Conservation (phyloP, 2,329 filamentous ascomycete species). For the Hymenoscyphus occultus region DNA sequence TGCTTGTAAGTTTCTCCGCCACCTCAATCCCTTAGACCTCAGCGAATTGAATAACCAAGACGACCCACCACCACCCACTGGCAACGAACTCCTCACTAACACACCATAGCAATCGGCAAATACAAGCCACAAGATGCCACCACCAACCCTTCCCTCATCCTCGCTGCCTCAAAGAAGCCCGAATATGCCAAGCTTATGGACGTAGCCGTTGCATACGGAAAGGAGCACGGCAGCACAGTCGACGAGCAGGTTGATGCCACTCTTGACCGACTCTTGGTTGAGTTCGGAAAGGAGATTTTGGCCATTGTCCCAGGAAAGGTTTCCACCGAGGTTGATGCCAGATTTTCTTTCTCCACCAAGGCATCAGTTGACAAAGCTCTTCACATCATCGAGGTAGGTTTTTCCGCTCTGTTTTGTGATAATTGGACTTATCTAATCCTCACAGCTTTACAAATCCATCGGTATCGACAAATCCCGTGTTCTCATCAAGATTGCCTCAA, state of each 20-base stretch:
- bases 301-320: conserved; percentile 97
- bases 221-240: conserved; percentile 64
- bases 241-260: conserved; percentile 86
- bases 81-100: conserved; percentile 12
- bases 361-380: conserved; percentile 92
- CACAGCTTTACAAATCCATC: conserved; percentile 86
- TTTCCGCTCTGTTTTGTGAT: background rate
- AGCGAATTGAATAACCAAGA: background rate
- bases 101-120: conserved; percentile 78
- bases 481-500: conserved; percentile 98
- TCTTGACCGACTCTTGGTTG: conserved; percentile 90
- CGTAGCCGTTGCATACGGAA: conserved; percentile 78
- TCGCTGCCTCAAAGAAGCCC: conserved; percentile 96
- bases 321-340: conserved; percentile 96
- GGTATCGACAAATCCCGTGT: conserved; percentile 92
- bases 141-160: conserved; percentile 98
- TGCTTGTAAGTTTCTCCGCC: conserved; percentile 57
- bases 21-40: conserved; percentile 12
- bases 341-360: conserved; percentile 93
- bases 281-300: conserved; percentile 97
- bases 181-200: conserved; percentile 95
- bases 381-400: conserved; percentile 85
- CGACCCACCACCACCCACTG: conserved; percentile 1
- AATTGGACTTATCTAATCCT: background rate
- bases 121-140: conserved; percentile 99